phyloP scores from a whole-genome alignment of 495 filamentous ascomycete species.

The Jackrogersella multiformis region DNA sequence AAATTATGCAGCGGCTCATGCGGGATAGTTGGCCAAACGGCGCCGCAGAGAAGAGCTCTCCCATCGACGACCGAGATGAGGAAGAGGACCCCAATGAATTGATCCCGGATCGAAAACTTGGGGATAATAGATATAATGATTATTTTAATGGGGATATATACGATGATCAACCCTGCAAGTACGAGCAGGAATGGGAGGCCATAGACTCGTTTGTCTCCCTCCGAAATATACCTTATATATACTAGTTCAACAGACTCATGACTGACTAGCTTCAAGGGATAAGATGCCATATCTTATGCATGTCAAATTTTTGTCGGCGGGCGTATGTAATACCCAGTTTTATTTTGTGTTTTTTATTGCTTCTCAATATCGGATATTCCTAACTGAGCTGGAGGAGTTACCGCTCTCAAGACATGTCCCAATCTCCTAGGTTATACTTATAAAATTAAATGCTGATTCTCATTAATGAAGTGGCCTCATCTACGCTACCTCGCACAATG shows the following conservation, averaged over 20 bases:
- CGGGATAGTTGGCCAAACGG: not conserved
- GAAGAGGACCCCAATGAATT: conserved; percentile 4
- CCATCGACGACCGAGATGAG: not conserved
- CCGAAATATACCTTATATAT: not conserved
- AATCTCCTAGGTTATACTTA: not conserved
- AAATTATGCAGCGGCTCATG: conserved; percentile 13
- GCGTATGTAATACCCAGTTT: not conserved
- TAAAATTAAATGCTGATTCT: not conserved
- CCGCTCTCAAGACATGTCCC: not conserved
- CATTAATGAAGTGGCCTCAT: conserved; percentile 26
- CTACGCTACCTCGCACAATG: conserved; percentile 34
- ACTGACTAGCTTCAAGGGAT: conserved; percentile 16
- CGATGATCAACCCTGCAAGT: not conserved
- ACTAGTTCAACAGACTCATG: not conserved
- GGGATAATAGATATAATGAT: conserved; percentile 6
- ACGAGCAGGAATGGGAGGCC: conserved; percentile 20
- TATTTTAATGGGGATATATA: conserved; percentile 39
- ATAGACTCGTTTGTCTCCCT: conserved; percentile 23
- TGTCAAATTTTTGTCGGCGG: conserved; percentile 9
- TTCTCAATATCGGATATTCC: not conserved
- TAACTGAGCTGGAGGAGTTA: not conserved
- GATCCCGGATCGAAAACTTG: conserved; percentile 31
- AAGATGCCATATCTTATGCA: conserved; percentile 31
- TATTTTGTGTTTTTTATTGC: not conserved
- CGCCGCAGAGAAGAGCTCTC: not conserved